Evolutionary conservation across 352 stramenopile genomes (phyloP).

Genomic region (Phytophthora sansomeana): DNA sequence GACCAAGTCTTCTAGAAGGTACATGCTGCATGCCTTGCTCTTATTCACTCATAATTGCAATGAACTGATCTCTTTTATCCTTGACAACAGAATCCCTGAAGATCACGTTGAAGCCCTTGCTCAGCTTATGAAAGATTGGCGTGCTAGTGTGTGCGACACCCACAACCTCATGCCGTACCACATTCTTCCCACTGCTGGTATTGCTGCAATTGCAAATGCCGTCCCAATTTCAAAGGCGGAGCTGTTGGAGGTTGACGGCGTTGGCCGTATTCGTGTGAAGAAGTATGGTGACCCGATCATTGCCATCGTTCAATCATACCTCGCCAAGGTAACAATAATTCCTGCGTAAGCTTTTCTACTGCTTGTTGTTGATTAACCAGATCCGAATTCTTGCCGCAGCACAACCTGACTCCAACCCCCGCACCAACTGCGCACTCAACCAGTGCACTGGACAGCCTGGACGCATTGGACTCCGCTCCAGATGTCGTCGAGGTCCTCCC

Average conservation of each 20-base stretch:
- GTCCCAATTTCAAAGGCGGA: slow-evolving; percentile 80
- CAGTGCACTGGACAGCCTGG: slow-evolving; percentile 40
- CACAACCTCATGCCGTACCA: slow-evolving; percentile 91
- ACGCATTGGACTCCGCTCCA: slow-evolving; percentile 36
- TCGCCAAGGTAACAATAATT: slow-evolving; percentile 61
- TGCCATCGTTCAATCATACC: slow-evolving; percentile 80
- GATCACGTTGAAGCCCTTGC: slow-evolving; percentile 75
- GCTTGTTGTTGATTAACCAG: neutral
- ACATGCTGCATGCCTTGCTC: slow-evolving; percentile 6
- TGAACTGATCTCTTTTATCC: slow-evolving; percentile 3
- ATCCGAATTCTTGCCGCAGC: slow-evolving; percentile 36
- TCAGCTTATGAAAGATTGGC: slow-evolving; percentile 89
- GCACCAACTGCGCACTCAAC: slow-evolving; percentile 15
- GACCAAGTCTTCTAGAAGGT: slow-evolving; percentile 59
- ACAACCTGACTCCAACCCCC: slow-evolving; percentile 69
- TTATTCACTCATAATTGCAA: neutral
- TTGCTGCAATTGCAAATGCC: slow-evolving; percentile 82
- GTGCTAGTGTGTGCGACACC: slow-evolving; percentile 85
- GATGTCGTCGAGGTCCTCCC: slow-evolving; percentile 33
- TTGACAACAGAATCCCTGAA: slow-evolving; percentile 61
- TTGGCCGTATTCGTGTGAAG: slow-evolving; percentile 85
- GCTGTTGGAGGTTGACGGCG: slow-evolving; percentile 81
- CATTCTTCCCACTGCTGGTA: slow-evolving; percentile 83
- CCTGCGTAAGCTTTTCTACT: neutral
- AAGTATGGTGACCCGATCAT: slow-evolving; percentile 90